These are phyloP conservation scores for Entomortierella parvispora DNA, from an alignment of 192 early-diverging fungal genomes.

Conservation along the genomic window DNA sequence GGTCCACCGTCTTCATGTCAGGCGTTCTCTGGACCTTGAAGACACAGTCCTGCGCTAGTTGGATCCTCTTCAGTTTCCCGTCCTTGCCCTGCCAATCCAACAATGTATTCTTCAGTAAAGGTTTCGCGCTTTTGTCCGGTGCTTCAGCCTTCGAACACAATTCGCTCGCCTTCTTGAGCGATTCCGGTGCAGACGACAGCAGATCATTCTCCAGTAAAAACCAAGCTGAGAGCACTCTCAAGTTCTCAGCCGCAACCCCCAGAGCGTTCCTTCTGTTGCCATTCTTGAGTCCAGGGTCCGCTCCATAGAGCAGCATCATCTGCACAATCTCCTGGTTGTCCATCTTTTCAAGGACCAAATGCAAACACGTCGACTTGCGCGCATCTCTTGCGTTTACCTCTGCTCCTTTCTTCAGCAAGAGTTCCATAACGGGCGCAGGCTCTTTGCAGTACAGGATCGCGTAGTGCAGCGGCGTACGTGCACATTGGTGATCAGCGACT, in stretches of 20 bases:
- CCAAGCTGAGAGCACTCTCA: constrained; percentile 47
- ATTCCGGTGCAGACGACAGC: constrained; percentile 37
- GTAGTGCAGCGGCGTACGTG: constrained; percentile 36
- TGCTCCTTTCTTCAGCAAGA: constrained; percentile 42
- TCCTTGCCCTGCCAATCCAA: constrained; percentile 48
- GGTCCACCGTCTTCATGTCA: constrained; percentile 47
- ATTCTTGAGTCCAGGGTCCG: constrained; percentile 37
- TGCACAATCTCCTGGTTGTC: constrained; percentile 47
- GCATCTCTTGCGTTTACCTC: constrained; percentile 43
- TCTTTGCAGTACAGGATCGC: constrained; percentile 32
- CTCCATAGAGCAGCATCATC: constrained; percentile 45
- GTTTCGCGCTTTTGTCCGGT: constrained; percentile 44
- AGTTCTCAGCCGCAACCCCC: constrained; percentile 32
- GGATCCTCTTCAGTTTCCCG: constrained; percentile 27
- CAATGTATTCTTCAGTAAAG: constrained; percentile 48
- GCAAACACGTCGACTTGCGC: constrained; percentile 30
- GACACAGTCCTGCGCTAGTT: constrained; percentile 45
- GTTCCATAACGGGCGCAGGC: constrained; percentile 36
- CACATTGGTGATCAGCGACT: constrained; percentile 17
- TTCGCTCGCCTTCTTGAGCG: constrained; percentile 37
- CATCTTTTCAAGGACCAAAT: constrained; percentile 36
- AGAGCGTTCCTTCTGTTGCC: constrained; percentile 30
- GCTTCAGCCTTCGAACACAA: constrained; percentile 50
- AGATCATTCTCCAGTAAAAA: constrained; percentile 52
- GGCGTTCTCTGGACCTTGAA: constrained; percentile 38